phyloP scores from a whole-genome alignment of 2,329 filamentous ascomycete genomes.

The Davidsoniella virescens region DNA sequence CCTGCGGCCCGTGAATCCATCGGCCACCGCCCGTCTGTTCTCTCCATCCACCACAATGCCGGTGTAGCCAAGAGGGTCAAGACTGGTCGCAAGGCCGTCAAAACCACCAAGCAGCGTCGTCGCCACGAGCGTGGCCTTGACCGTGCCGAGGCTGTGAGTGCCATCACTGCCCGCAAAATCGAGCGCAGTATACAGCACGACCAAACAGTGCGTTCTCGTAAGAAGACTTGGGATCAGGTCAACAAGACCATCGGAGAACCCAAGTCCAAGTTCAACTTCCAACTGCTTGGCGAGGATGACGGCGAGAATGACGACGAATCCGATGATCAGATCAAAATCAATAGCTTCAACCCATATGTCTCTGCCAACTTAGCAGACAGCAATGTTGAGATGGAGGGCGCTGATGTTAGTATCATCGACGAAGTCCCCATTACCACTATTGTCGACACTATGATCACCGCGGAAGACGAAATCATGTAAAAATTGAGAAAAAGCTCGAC shows the following conservation, averaged over 20 bases:
- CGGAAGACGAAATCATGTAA: slow-evolving; percentile 8
- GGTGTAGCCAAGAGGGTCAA: slow-evolving; percentile 55
- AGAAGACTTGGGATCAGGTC: slow-evolving; percentile 42
- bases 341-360: not conserved
- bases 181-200: slow-evolving; percentile 36
- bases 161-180: slow-evolving; percentile 40
- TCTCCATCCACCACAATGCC: slow-evolving; percentile 48
- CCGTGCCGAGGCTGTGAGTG: slow-evolving; percentile 42
- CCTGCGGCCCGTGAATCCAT: slow-evolving; percentile 5
- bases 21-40: slow-evolving; percentile 42
- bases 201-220: slow-evolving; percentile 30
- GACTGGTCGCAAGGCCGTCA: slow-evolving; percentile 33
- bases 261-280: slow-evolving; percentile 13
- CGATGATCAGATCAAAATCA: not conserved
- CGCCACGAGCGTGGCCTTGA: slow-evolving; percentile 42
- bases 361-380: not conserved
- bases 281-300: slow-evolving; percentile 12
- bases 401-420: slow-evolving; percentile 4
- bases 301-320: slow-evolving; percentile 9
- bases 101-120: slow-evolving; percentile 38
- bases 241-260: slow-evolving; percentile 27
- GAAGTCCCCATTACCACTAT: not conserved
- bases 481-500: not conserved
- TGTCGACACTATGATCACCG: not conserved
- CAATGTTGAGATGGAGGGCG: slow-evolving; percentile 2